Percentiles rank a stretch among this genome's conserved stretches.
Evolutionary conservation across 2,329 filamentous ascomycete genomes (phyloP).

Genomic region (Cladophialophora psammophila): DNA sequence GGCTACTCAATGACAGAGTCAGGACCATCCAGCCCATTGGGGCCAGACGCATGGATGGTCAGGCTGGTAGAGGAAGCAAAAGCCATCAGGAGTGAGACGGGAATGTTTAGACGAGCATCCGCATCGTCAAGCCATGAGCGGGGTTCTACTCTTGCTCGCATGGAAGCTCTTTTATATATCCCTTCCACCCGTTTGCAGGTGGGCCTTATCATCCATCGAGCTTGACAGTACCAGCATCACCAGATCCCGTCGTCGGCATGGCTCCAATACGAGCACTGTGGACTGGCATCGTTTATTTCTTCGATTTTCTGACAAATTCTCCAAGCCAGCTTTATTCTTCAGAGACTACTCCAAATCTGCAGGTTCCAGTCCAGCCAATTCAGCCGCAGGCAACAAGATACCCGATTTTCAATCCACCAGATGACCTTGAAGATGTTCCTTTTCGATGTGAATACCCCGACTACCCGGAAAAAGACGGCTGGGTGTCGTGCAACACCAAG

Average conservation of each 20-base stretch:
- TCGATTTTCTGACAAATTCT: background rate
- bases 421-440: constrained; percentile 3
- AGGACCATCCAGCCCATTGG: background rate
- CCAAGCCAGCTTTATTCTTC: background rate
- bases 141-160: background rate
- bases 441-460: constrained; percentile 10
- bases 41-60: background rate
- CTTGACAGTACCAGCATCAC: background rate
- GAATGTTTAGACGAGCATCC: background rate
- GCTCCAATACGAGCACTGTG: background rate
- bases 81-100: background rate
- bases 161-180: background rate
- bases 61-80: background rate
- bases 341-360: background rate
- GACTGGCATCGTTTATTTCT: constrained; percentile 2
- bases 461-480: constrained; percentile 4
- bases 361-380: background rate
- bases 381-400: constrained; percentile 4
- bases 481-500: constrained; percentile 6
- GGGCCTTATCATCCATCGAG: background rate
- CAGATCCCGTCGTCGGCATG: background rate
- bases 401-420: constrained; percentile 7
- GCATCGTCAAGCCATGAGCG: background rate
- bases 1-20: background rate
- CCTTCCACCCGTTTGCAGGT: background rate